Evolutionary conservation across 768 basidiomycete genomes (phyloP).

Genomic region (Boletus tylopilopsis): DNA sequence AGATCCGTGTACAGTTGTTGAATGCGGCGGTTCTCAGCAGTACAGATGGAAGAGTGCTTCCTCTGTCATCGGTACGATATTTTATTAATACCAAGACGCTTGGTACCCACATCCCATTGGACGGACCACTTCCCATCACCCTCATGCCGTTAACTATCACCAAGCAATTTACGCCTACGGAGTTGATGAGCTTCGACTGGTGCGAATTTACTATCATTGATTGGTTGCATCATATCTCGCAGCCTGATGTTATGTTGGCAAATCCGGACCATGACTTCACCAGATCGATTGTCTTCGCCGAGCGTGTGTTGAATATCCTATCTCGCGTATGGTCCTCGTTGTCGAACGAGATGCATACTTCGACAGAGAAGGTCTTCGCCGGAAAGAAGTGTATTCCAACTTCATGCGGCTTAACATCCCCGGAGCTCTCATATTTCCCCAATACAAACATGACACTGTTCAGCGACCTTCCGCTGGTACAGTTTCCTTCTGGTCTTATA

Average conservation of each 20-base stretch:
- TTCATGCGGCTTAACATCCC: slow-evolving; percentile 60
- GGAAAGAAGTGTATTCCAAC: slow-evolving; percentile 49
- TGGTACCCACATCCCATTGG: slow-evolving; percentile 43
- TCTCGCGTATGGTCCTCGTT: slow-evolving; percentile 71
- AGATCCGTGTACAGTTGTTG: slow-evolving; percentile 59
- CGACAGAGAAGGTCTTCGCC: slow-evolving; percentile 40
- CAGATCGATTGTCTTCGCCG: slow-evolving; percentile 69
- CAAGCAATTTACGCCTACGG: slow-evolving; percentile 49
- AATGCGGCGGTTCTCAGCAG: slow-evolving; percentile 61
- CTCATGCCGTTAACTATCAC: slow-evolving; percentile 12
- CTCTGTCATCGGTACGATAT: slow-evolving; percentile 64
- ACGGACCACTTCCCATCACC: slow-evolving; percentile 9
- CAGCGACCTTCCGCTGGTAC: slow-evolving; percentile 80
- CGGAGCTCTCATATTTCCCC: slow-evolving; percentile 76
- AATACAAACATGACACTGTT: slow-evolving; percentile 74
- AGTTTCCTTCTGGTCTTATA: slow-evolving; percentile 55
- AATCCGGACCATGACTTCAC: slow-evolving; percentile 59
- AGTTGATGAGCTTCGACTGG: slow-evolving; percentile 70
- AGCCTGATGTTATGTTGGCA: slow-evolving; percentile 38
- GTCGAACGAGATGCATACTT: slow-evolving; percentile 39
- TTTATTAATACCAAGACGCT: slow-evolving; percentile 65
- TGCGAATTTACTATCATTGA: slow-evolving; percentile 68
- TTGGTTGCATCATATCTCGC: slow-evolving; percentile 70
- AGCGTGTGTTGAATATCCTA: slow-evolving; percentile 66
- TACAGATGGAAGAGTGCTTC: slow-evolving; percentile 53